Evolutionary conservation across 495 filamentous ascomycete genomes (phyloP), one percentile per base, ranked within the genome.

Genomic region (Aspergillus ellipticus): DNA sequence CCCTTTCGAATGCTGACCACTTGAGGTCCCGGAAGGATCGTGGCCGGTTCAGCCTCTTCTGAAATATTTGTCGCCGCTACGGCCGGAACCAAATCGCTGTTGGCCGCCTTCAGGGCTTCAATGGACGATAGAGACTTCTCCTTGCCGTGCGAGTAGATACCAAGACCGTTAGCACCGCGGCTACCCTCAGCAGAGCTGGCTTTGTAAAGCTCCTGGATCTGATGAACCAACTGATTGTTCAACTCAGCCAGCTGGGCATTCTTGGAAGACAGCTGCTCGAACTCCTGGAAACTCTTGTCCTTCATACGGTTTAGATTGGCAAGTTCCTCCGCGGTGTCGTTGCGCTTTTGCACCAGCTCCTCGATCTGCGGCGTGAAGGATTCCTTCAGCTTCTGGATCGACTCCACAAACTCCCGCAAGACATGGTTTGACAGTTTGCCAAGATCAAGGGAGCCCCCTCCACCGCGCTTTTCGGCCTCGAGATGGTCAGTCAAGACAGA

Each of bases 171-270:
- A 4, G 74, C 56, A 51, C 71, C 63, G 56, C 81, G 73, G 65
- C 79, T 56, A 39, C 82, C 83, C 48, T 85, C 80, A 20, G 77
- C 80, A 51, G 84, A 79, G 59, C 88, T 89, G 20, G 84, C 80
- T 73, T 95, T 94, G 77, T 96, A 95, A 17, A 92, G 82, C 62
- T 88, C 90, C 70, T 97, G 93, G 49, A 97, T 96, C 60, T 91
- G 88, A 64, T 96, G 89, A 4, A 94, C 91, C 29, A 99, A 76
- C 65, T 96, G 88, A 61, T 94, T 96, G 77, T 99, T 97, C 66
- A 96, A 74, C 66, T 97, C 91, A 41, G 88, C 87, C 51, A 99
- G 78, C 72, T 97, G 92, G 4, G 89, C 87, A 64, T 99, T 99
- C 79, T 96, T 96, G 53, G 84, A 84, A 17, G 89, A 92, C 24